phyloP scores from a whole-genome alignment of 192 early-diverging fungal species.

The Umbelopsis vinacea region DNA sequence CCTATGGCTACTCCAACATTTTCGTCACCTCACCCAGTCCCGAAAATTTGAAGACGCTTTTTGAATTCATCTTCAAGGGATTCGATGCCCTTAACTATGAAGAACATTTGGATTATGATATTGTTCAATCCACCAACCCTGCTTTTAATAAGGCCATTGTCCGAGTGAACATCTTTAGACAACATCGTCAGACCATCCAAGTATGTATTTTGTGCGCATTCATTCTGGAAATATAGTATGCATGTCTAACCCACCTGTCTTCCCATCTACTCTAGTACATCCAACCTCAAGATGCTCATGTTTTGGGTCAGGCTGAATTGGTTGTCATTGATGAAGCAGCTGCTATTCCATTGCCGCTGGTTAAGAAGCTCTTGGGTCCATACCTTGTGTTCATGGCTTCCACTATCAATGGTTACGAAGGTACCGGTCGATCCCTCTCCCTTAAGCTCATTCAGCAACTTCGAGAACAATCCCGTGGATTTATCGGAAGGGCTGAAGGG shows the following conservation, averaged over 20 bases:
- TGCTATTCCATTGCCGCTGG: conserved; percentile 94
- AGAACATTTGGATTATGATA: conserved; percentile 98
- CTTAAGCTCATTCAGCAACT: conserved; percentile 95
- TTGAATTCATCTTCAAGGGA: conserved; percentile 97
- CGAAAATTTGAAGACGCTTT: conserved; percentile 98
- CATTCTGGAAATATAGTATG: too few species aligned
- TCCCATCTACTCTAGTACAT: conserved; percentile 70
- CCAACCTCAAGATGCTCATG: conserved; percentile 92
- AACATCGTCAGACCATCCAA: conserved; percentile 97
- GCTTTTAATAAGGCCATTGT: conserved; percentile 96
- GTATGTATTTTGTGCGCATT: conserved; percentile 34
- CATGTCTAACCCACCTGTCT: neutral
- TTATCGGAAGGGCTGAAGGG: conserved; percentile 53
- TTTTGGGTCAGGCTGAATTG: conserved; percentile 95
- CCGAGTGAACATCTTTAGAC: conserved; percentile 92
- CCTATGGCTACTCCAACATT: conserved; percentile 98
- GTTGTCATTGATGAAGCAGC: conserved; percentile 99
- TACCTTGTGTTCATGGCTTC: conserved; percentile 98
- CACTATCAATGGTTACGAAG: conserved; percentile 99
- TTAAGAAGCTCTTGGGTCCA: conserved; percentile 89
- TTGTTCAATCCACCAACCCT: conserved; percentile 97
- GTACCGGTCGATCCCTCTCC: conserved; percentile 95
- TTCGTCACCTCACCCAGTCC: conserved; percentile 98
- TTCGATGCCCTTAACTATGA: conserved; percentile 98
- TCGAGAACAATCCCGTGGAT: conserved; percentile 88